Evolutionary conservation across 1,284 basidiomycete genomes (phyloP).

Genomic region (Cutaneotrichosporon cyanovorans): DNA sequence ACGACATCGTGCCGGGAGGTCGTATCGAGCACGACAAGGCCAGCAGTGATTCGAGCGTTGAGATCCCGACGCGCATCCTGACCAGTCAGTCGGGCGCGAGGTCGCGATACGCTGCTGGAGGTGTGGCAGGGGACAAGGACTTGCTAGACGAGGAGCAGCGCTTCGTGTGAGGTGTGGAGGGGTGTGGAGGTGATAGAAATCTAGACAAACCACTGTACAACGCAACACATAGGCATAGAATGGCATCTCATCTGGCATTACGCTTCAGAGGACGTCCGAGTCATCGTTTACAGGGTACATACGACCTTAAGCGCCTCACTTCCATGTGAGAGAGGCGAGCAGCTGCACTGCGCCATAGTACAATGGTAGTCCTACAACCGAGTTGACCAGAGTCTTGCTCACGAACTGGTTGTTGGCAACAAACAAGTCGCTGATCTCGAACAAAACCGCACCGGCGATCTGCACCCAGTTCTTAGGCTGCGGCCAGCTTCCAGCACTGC

Average conservation of each 20-base stretch:
- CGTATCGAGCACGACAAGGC: not conserved
- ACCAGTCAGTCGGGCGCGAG: too few relatives aligned
- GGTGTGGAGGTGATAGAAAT: not conserved
- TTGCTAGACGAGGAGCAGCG: too few relatives aligned
- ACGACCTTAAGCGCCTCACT: not conserved
- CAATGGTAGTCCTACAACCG: constrained; percentile 12
- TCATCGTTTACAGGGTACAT: not conserved
- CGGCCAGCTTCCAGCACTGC: not conserved
- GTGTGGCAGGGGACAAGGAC: too few relatives aligned
- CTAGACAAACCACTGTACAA: not conserved
- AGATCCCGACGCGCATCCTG: too few relatives aligned
- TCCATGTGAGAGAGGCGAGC: constrained; percentile 14
- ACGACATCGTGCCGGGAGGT: constrained; percentile 10
- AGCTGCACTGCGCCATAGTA: constrained; percentile 12
- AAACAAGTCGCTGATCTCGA: constrained; percentile 14
- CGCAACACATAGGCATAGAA: not conserved
- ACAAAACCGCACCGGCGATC: constrained; percentile 12
- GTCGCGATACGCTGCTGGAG: too few relatives aligned
- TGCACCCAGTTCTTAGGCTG: constrained; percentile 3
- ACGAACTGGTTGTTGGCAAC: constrained; percentile 17
- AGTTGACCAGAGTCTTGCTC: constrained; percentile 1
- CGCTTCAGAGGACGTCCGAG: not conserved
- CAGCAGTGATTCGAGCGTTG: not conserved
- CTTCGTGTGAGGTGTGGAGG: not conserved
- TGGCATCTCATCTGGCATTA: not conserved